Base-by-base conservation (phyloP, 306 rosid genomes). In the Ormosia semicastrata region DNA sequence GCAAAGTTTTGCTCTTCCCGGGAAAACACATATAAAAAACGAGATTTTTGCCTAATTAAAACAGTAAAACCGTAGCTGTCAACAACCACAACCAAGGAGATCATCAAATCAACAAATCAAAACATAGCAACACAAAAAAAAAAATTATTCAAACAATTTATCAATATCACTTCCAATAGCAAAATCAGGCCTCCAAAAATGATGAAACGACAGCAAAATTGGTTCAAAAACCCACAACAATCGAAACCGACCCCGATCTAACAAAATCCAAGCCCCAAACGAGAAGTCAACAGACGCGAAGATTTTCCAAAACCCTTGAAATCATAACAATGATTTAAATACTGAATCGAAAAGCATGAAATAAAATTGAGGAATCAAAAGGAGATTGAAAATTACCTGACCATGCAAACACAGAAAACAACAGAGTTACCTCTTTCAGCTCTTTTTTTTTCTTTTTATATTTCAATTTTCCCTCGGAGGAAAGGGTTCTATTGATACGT, bases 171-270 rank as follows among this genome's bases (percentile, higher is more conserved):
- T 32, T 41, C 24, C n/a, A 58, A 5, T 8, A 1, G 1, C 63
- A 8, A 68, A 78, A 6, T 29, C 41, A 29, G 64, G 24, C 13
- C 62, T 4, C 18, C 32, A 44, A 49, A 85, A 24, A 8, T 3
- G 30, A 41, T 32, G 14, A n/a, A 46, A 72, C 2, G 12, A 79
- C 59, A 33, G 2, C 8, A 78, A 32, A 62, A 56, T n/a, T 1
- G 3, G 8, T 53, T 54, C 39, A 2, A 0, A 65, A 44, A 59
- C 47, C 17, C 30, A 43, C 8, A 76, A 50, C 52, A 54, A 69
- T 34, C 17, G 24, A 62, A 46, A 77, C 7, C 69, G 43, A 65
- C 10, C 72, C 86, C 84, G 88, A 87, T 87, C 90, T 70, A 75
- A 8, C 36, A 5, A 71, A 70, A 77, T 68, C 37, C 39, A 75